Percentiles rank a stretch among this genome's conserved stretches.
phyloP scores from a whole-genome alignment of 108 stramenopile genomes.

The Tribonema minus region DNA sequence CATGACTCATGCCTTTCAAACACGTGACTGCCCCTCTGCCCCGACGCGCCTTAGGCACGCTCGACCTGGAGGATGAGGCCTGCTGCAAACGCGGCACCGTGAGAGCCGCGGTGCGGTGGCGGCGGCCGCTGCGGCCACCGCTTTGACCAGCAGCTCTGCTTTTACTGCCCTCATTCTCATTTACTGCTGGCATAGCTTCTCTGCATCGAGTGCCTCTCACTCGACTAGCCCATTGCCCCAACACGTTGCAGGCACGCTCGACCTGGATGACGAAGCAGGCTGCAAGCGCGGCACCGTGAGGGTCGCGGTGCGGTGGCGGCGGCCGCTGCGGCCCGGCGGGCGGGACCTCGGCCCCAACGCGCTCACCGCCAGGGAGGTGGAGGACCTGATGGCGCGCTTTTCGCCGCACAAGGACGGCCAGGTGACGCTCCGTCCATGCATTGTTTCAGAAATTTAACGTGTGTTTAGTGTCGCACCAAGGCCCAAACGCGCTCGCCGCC shows the following conservation, averaged over 20 bases:
- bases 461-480: not conserved
- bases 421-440: not conserved
- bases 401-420: constrained; percentile 56
- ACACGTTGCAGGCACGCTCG: too few relatives aligned
- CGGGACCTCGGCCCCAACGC: constrained; percentile 28
- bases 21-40: too few relatives aligned
- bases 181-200: too few relatives aligned
- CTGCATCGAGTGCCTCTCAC: too few relatives aligned
- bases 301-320: constrained; percentile 18
- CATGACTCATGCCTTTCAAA: too few relatives aligned
- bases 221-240: too few relatives aligned
- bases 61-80: too few relatives aligned
- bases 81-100: too few relatives aligned
- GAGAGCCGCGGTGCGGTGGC: constrained; percentile 12
- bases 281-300: not conserved
- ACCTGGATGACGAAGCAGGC: too few relatives aligned
- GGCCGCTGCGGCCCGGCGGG: constrained; percentile 7
- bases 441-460: not conserved
- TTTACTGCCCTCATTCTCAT: too few relatives aligned
- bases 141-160: too few relatives aligned
- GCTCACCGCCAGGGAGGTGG: constrained; percentile 48
- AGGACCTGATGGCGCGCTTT: constrained; percentile 47
- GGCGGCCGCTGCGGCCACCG: constrained; percentile 4
- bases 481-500: not conserved
- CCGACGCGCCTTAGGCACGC: too few relatives aligned